Evolutionary conservation across 2,329 filamentous ascomycete species (phyloP).

Genomic region (Cladosporium sp.): DNA sequence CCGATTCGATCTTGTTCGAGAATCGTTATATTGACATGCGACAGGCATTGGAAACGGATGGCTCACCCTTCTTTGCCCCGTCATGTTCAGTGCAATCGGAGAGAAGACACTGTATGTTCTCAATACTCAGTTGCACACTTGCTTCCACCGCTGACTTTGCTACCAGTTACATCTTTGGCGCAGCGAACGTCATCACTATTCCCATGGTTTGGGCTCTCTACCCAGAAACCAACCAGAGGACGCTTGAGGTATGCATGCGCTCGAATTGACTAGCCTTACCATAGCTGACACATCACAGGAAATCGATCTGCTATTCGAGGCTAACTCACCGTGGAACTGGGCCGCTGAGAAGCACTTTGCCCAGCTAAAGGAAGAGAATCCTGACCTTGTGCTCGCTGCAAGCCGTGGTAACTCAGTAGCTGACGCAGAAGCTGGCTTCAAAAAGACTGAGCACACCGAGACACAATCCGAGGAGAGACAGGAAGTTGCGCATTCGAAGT

Average conservation of each 20-base stretch:
- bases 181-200: constrained; percentile 61
- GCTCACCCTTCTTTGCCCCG: constrained; percentile 38
- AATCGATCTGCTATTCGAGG: constrained; percentile 69
- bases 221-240: constrained; percentile 67
- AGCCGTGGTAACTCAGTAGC: constrained; percentile 25
- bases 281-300: constrained; percentile 45
- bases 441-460: neutral
- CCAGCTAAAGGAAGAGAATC: constrained; percentile 58
- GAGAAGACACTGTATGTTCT: constrained; percentile 1
- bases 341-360: constrained; percentile 64
- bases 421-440: constrained; percentile 21
- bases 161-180: constrained; percentile 61
- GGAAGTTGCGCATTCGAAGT: constrained; percentile 10
- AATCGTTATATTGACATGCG: too few species aligned
- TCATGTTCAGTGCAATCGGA: constrained; percentile 51
- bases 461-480: constrained; percentile 14
- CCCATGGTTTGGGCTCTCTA: constrained; percentile 70
- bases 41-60: constrained; percentile 6
- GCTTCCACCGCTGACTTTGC: too few species aligned
- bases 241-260: constrained; percentile 48
- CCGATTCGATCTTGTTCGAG: too few species aligned
- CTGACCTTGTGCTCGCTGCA: constrained; percentile 31
- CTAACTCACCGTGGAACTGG: constrained; percentile 65
- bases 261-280: neutral
- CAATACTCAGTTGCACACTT: too few species aligned